phyloP scores from a whole-genome alignment of 257 asterid species.

The Ilex aquifolium region DNA sequence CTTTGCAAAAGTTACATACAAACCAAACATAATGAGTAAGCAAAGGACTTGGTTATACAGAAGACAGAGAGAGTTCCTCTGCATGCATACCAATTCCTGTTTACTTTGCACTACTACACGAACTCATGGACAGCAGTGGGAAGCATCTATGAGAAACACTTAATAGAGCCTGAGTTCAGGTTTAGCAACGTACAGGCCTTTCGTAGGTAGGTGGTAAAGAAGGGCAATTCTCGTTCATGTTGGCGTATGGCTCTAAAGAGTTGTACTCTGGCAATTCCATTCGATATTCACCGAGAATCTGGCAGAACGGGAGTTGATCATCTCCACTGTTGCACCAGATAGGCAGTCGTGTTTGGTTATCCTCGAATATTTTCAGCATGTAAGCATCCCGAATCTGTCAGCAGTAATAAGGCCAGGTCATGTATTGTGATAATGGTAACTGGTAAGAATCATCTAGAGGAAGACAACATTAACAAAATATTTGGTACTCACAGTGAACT shows the following conservation, averaged over 20 bases:
- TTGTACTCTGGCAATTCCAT: constrained; percentile 90
- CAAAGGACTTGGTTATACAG: too few species aligned
- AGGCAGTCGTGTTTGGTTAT: constrained; percentile 67
- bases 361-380: constrained; percentile 83
- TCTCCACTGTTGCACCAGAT: constrained; percentile 69
- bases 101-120: too few species aligned
- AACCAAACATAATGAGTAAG: too few species aligned
- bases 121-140: too few species aligned
- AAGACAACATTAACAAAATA: background rate
- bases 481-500: constrained; percentile 71
- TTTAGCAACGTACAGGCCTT: constrained; percentile 68
- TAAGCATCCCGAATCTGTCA: constrained; percentile 89
- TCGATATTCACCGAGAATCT: constrained; percentile 78
- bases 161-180: too few species aligned
- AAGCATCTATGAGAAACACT: too few species aligned
- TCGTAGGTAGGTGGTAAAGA: constrained; percentile 82
- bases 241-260: constrained; percentile 72
- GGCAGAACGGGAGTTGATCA: constrained; percentile 75
- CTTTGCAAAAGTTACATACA: too few species aligned
- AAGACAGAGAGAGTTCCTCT: too few species aligned
- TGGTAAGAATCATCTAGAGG: background rate
- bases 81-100: too few species aligned
- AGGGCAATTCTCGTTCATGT: constrained; percentile 93
- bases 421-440: constrained; percentile 1
- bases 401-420: constrained; percentile 5